Base-by-base conservation (phyloP, 164 flowering plant species). In the Vitis riparia region DNA sequence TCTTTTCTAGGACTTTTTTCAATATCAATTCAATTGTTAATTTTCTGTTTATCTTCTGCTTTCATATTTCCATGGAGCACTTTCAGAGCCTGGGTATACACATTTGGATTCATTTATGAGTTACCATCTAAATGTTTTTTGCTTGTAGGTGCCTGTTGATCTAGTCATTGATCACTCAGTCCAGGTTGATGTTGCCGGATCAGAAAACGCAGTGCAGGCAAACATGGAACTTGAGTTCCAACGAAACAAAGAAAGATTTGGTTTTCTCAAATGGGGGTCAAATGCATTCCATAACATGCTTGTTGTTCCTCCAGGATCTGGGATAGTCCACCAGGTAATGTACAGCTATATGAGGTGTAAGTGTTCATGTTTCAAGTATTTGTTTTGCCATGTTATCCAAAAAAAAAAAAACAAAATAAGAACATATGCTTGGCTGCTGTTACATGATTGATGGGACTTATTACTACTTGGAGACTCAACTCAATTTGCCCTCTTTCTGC, bases 161-260 rank as follows among this genome's bases (percentile, higher is more conserved):
- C 97, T 92, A 76, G 95, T 92, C 56, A 85, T 92, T 76, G 97
- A 92, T 79, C 97, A 92, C 75, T 92, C 97, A 23, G 93, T 90
- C 55, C 91, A 87, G 81, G 93, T 90, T 67, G 95, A 89, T 77
- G 90, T 92, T 57, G 90, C 93, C 63, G 82, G 93, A 71, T 78
- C 87, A 68, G 89, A 87, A 70, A 90, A 92, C 80, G 93, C 97
- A 11, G 89, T 92, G 58, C 88, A 87, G 80, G 81, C 90, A 52
- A 92, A 92, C 63, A 87, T 85, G 92, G 92, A 92, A 48, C 78
- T 86, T 69, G 97, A 92, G 70, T 90, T 92, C 74, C 80, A 78
- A 47, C 71, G 97, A 16, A 90, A 92, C 81, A 89, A 77, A 55
- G 97, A 92, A 71, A 85, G 95, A 77, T 92, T 92, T 81, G 89